Evolutionary conservation across 306 rosid species (phyloP).

Genomic region (Mucuna pruriens): DNA sequence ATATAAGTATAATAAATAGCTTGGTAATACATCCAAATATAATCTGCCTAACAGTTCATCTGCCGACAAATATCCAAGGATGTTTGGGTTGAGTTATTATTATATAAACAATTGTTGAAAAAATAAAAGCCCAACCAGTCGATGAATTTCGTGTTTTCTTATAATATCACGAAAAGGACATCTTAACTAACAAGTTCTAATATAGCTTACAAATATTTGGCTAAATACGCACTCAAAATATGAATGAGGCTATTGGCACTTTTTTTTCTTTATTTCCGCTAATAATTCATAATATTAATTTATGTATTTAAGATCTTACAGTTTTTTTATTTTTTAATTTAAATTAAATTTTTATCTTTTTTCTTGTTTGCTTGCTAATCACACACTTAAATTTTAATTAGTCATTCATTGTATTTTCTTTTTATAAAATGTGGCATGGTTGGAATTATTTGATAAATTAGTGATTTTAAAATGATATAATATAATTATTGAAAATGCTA

Average conservation of each 20-base stretch:
- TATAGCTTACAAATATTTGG: background rate
- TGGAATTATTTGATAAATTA: no score
- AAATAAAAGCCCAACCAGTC: slow-evolving; percentile 38
- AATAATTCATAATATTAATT: background rate
- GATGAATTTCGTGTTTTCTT: slow-evolving; percentile 7
- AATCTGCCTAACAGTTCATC: background rate
- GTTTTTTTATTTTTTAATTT: background rate
- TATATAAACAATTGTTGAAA: background rate
- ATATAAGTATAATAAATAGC: background rate
- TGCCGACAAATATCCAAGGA: slow-evolving; percentile 25
- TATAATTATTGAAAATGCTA: no score
- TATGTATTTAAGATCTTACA: background rate
- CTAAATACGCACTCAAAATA: background rate
- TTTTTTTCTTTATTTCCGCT: background rate
- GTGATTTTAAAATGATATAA: no score
- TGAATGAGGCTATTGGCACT: background rate
- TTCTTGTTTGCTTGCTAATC: background rate
- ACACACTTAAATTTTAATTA: background rate
- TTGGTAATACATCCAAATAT: background rate
- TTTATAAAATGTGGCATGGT: background rate
- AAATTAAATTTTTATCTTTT: background rate
- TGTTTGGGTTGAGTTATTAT: background rate
- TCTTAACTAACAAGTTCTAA: slow-evolving; percentile 30
- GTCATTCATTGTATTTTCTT: background rate
- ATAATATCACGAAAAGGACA: slow-evolving; percentile 50